Evolutionary conservation across 2,329 filamentous ascomycete species (phyloP).

Genomic region (Verticillium longisporum): DNA sequence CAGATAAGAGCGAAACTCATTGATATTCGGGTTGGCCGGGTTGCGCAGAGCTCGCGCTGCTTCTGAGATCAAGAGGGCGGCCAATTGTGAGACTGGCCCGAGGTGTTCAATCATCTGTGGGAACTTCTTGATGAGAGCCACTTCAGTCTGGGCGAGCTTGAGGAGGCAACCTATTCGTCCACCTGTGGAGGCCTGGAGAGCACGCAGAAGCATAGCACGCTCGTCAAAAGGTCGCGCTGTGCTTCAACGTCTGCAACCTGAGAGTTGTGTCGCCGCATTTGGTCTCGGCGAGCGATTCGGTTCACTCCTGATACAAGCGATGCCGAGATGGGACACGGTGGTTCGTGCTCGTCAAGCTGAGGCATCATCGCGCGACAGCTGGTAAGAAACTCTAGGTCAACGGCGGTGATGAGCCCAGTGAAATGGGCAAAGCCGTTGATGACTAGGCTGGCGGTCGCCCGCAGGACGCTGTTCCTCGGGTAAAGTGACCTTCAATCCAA

Average conservation of each 20-base stretch:
- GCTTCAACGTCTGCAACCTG: constrained; percentile 19
- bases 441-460: not conserved
- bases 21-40: constrained; percentile 16
- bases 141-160: constrained; percentile 32
- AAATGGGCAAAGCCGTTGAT: not conserved
- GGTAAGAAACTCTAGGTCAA: not conserved
- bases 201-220: constrained; percentile 29
- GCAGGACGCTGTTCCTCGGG: not conserved
- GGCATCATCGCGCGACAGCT: not conserved
- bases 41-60: constrained; percentile 24
- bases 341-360: constrained; percentile 19
- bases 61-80: constrained; percentile 29
- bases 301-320: constrained; percentile 39
- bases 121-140: constrained; percentile 31
- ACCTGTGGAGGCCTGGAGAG: constrained; percentile 31
- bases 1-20: constrained; percentile 14
- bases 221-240: constrained; percentile 13
- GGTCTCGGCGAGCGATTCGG: constrained; percentile 14
- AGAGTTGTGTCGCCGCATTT: constrained; percentile 12
- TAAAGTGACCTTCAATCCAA: not conserved
- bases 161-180: constrained; percentile 36
- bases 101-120: constrained; percentile 37
- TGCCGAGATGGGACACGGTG: constrained; percentile 33
- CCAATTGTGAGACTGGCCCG: constrained; percentile 1
- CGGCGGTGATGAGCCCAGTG: not conserved